Evolutionary conservation across 164 flowering plant genomes (phyloP), one percentile per base, ranked within the genome.

Genomic region (Nymphaea thermarum): DNA sequence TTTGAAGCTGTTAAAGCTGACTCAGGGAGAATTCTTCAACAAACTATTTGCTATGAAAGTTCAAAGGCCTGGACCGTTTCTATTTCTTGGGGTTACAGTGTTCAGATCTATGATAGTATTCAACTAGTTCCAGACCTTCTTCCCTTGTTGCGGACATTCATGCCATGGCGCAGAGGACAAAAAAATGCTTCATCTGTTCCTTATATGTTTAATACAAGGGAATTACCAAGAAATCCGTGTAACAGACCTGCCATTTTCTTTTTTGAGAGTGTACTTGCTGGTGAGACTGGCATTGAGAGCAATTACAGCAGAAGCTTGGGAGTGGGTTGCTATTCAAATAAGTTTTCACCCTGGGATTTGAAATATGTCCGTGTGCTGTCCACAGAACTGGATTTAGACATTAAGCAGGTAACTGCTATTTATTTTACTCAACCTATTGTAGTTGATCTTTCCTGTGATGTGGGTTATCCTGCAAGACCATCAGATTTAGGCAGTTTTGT

Each of bases 71-170:
- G 80, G 73, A 83, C 96, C 1, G 55, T 87, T 72, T 90, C 93
- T 7, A 77, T 90, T 69, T 76, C 94, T 0, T 88, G 95, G 98
- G 98, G 98, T 60, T 87, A 82, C 76, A 80, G 90, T 11, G 68
- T 90, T 70, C 91, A 86, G 74, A 84, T 90, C 10, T 83, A 68
- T 73, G 83, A 85, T 73, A 85, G 87, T 65, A 83, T 82, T 72
- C 66, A 63, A 60, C 83, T 78, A 64, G 83, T 88, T 44, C 86
- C 87, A 0, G 88, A 90, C 72, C 85, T 92, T 43, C 81, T 87
- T 67, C 36, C 80, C 5, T 10, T 77, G 63, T 86, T 77, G 80
- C 79, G 73, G 71, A 84, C 89, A 42, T 90, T 90, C 70, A 70
- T n/a, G 60, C 84, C 89, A 10, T 90, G 90, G 97, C 81, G 70